Evolutionary conservation across 2,329 filamentous ascomycete species (phyloP).

Genomic region (Dactylonectria estremocensis): DNA sequence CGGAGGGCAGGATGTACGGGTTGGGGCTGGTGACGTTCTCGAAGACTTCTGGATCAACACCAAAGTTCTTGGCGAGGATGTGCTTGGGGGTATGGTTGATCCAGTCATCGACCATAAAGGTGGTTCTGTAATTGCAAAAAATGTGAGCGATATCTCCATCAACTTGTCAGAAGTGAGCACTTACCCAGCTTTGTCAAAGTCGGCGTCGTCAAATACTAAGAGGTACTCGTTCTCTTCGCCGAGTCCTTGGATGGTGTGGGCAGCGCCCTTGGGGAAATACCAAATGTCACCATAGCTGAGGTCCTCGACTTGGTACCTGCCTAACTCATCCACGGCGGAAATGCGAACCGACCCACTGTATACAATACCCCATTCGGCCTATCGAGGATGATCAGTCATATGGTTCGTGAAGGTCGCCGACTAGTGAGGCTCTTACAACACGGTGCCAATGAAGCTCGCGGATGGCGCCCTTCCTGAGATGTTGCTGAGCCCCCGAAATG

Average conservation of each 20-base stretch:
- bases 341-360: constrained; percentile 71
- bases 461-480: constrained; percentile 76
- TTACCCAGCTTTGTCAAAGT: constrained; percentile 75
- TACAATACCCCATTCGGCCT: constrained; percentile 79
- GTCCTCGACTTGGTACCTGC: constrained; percentile 68
- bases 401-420: not conserved
- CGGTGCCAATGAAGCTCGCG: constrained; percentile 78
- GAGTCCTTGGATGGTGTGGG: constrained; percentile 75
- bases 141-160: not conserved
- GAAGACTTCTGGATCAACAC: constrained; percentile 73
- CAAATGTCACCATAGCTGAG: constrained; percentile 76
- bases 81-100: constrained; percentile 74
- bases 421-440: constrained; percentile 64
- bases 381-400: not conserved
- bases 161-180: constrained; percentile 20
- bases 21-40: constrained; percentile 69
- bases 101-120: constrained; percentile 82
- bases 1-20: constrained; percentile 75
- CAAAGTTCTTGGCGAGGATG: constrained; percentile 79
- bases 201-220: constrained; percentile 75
- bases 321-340: constrained; percentile 74
- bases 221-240: constrained; percentile 78
- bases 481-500: constrained; percentile 78
- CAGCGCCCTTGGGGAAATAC: constrained; percentile 78
- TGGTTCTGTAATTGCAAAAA: constrained; percentile 65